Percentiles rank a stretch among this genome's conserved stretches.
phyloP scores from a whole-genome alignment of 441 rosid genomes.

The Gossypium davidsonii region DNA sequence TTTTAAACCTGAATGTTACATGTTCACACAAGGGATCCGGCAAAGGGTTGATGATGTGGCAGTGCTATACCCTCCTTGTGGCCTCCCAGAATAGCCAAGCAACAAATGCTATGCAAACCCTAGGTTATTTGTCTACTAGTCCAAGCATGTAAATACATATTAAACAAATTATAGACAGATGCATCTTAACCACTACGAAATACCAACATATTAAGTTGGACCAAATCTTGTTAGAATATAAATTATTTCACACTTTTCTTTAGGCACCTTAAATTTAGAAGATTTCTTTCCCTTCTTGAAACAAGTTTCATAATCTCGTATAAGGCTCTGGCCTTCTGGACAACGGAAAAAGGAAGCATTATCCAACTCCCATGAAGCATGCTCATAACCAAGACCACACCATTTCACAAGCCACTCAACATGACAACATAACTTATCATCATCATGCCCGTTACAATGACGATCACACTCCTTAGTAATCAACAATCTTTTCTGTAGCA shows the following conservation, averaged over 20 bases:
- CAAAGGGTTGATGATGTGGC: neutral
- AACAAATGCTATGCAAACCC: neutral
- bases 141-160: neutral
- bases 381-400: conserved; percentile 55
- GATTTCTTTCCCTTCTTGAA: conserved; percentile 23
- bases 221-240: neutral
- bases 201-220: neutral
- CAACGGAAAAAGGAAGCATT: conserved; percentile 33
- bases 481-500: conserved; percentile 38
- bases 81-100: neutral
- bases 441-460: neutral
- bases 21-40: neutral
- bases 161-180: neutral
- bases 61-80: neutral
- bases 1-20: neutral
- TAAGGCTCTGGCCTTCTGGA: conserved; percentile 33
- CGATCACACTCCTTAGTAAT: conserved; percentile 14
- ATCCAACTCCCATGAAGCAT: conserved; percentile 61
- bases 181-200: neutral
- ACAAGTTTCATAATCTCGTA: conserved; percentile 38
- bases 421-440: conserved; percentile 17
- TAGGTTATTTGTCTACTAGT: neutral
- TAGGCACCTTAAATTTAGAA: conserved; percentile 27
- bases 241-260: neutral
- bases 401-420: conserved; percentile 66